A percentile compares a stretch with the other conserved stretches of the same genome.
Evolutionary conservation across 2,329 filamentous ascomycete genomes (phyloP).

Genomic region (Pseudocercospora fijiensis): DNA sequence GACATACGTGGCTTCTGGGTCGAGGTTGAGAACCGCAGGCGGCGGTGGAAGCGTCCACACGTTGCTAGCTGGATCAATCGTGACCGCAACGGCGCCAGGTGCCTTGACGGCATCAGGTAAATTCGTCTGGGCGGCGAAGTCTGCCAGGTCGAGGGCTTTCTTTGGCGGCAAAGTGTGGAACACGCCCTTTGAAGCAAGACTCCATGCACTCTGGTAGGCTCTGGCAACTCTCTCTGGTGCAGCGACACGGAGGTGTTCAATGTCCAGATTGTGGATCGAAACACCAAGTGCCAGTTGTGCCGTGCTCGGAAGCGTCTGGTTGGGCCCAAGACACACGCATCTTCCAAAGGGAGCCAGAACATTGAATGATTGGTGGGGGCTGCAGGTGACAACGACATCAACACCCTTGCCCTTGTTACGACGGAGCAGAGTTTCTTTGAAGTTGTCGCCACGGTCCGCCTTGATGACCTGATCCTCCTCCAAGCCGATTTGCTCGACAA

Average conservation of each 20-base stretch:
- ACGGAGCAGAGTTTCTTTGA: slow-evolving; percentile 5
- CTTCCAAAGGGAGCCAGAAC: slow-evolving; percentile 8
- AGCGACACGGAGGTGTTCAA: slow-evolving; percentile 3
- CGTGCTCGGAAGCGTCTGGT: background rate
- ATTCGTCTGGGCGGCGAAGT: background rate
- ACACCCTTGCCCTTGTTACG: slow-evolving; percentile 6
- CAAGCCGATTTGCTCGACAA: slow-evolving; percentile 8
- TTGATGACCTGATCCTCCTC: slow-evolving; percentile 9
- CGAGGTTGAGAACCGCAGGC: slow-evolving; percentile 25
- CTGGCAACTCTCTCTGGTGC: background rate
- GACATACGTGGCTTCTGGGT: slow-evolving; percentile 22
- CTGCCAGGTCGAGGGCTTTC: background rate
- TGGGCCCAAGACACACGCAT: slow-evolving; percentile 5
- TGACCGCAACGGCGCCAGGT: slow-evolving; percentile 4
- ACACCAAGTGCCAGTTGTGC: slow-evolving; percentile 1
- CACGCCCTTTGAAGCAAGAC: background rate
- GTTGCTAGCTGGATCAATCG: background rate
- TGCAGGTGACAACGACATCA: slow-evolving; percentile 3
- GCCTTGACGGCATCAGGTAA: slow-evolving; percentile 2
- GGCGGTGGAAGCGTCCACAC: background rate
- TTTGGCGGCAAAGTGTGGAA: slow-evolving; percentile 9
- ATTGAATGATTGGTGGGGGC: slow-evolving; percentile 5
- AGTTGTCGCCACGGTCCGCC: slow-evolving; percentile 2
- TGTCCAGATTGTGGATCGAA: slow-evolving; percentile 2
- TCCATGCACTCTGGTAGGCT: slow-evolving; percentile 6